Percentiles rank a stretch among this genome's conserved stretches.
These are phyloP conservation scores for Sphaerostilbella broomeana DNA, from an alignment of 2,329 filamentous ascomycete genomes.

Conservation along the genomic window DNA sequence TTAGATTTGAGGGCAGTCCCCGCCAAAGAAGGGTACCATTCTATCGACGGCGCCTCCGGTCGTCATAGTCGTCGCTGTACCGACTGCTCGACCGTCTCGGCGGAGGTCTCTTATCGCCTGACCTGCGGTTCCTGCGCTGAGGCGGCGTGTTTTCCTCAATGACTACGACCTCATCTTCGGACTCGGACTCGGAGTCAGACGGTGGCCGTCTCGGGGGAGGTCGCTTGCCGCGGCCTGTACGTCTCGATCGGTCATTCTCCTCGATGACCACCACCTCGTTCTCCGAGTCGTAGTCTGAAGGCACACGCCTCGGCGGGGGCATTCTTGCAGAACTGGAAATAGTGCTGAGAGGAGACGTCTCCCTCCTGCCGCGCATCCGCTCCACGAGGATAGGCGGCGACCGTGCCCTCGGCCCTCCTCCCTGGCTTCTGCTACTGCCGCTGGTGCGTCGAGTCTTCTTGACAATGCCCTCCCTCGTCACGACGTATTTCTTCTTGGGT, in stretches of 20 bases:
- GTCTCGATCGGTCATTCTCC: slow-evolving; percentile 25
- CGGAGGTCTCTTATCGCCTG: too few relatives aligned
- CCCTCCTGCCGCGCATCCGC: slow-evolving; percentile 6
- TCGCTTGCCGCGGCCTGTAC: slow-evolving; percentile 18
- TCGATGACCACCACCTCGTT: slow-evolving; percentile 35
- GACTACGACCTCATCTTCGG: slow-evolving; percentile 34
- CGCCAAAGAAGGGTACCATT: too few relatives aligned
- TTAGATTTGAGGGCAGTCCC: too few relatives aligned
- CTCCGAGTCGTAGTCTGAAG: slow-evolving; percentile 25
- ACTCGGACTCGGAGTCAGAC: slow-evolving; percentile 26
- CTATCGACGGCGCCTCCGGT: slow-evolving; percentile 7
- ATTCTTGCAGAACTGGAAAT: slow-evolving; percentile 3
- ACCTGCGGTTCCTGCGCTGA: slow-evolving; percentile 1
- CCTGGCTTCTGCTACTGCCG: slow-evolving; percentile 17
- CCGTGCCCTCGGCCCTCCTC: neutral
- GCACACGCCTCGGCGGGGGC: slow-evolving; percentile 7
- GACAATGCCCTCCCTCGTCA: slow-evolving; percentile 11
- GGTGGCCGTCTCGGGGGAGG: slow-evolving; percentile 7
- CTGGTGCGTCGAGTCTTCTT: slow-evolving; percentile 9
- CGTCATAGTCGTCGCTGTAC: slow-evolving; percentile 11
- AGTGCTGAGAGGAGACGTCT: slow-evolving; percentile 21
- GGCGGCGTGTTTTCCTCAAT: slow-evolving; percentile 27
- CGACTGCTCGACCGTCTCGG: slow-evolving; percentile 21
- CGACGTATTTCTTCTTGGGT: slow-evolving; percentile 6
- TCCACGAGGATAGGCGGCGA: slow-evolving; percentile 18